These are phyloP conservation scores for Torulaspora maleeae DNA, from an alignment of 805 yeast genomes.

Conservation along the genomic window DNA sequence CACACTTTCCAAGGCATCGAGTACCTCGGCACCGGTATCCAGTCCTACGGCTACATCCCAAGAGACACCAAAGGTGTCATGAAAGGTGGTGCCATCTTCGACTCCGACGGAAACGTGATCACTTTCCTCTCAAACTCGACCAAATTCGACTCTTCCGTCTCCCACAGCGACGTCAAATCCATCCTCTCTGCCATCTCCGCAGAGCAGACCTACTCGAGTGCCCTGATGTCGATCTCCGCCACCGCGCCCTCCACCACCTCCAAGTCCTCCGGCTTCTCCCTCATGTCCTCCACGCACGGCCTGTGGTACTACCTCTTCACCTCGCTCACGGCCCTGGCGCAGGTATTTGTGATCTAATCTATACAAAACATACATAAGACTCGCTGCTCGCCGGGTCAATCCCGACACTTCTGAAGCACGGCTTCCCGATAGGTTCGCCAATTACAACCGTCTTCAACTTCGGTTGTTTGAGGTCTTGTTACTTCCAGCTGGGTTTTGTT, in stretches of 20 bases:
- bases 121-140: slow-evolving; percentile 57
- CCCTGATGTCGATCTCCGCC: slow-evolving; percentile 37
- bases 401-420: background rate
- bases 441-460: background rate
- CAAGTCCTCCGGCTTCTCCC: slow-evolving; percentile 24
- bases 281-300: slow-evolving; percentile 17
- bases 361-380: slow-evolving; percentile 4
- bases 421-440: background rate
- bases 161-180: slow-evolving; percentile 40
- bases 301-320: slow-evolving; percentile 30
- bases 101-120: slow-evolving; percentile 53
- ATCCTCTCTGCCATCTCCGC: slow-evolving; percentile 42
- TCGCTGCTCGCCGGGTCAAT: too few relatives aligned
- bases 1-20: slow-evolving; percentile 68
- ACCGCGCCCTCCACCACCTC: slow-evolving; percentile 35
- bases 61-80: slow-evolving; percentile 50
- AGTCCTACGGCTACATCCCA: slow-evolving; percentile 49
- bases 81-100: slow-evolving; percentile 72
- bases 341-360: slow-evolving; percentile 19
- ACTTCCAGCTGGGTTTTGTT: background rate
- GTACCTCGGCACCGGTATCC: slow-evolving; percentile 57
- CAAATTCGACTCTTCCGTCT: slow-evolving; percentile 43
- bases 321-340: slow-evolving; percentile 22
- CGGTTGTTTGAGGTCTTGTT: slow-evolving; percentile 3
- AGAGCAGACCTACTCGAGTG: slow-evolving; percentile 25